phyloP scores from a whole-genome alignment of 2,329 filamentous ascomycete genomes.

The Curvularia eragrostidis region DNA sequence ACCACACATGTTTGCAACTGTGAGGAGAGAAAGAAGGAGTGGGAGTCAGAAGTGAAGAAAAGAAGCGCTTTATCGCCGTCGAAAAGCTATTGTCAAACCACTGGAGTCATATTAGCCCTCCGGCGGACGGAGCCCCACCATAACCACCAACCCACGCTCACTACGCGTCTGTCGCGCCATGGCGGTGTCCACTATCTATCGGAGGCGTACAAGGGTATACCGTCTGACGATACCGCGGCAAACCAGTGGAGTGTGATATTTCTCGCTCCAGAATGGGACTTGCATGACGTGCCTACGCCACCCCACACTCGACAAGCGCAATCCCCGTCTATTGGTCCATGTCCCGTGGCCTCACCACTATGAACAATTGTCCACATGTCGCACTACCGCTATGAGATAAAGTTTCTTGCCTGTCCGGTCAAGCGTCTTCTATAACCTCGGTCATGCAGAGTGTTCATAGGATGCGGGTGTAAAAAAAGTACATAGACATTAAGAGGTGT shows the following conservation, averaged over 20 bases:
- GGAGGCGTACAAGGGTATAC: constrained; percentile 8
- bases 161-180: constrained; percentile 5
- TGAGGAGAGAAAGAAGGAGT: constrained; percentile 13
- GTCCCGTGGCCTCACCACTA: constrained; percentile 3
- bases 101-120: constrained; percentile 33
- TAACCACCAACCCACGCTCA: constrained; percentile 11
- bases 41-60: constrained; percentile 13
- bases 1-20: constrained; percentile 78
- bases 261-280: background rate
- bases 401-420: background rate
- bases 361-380: background rate
- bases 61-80: constrained; percentile 11
- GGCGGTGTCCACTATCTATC: constrained; percentile 11
- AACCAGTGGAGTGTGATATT: constrained; percentile 17
- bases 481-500: constrained; percentile 7
- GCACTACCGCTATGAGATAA: background rate
- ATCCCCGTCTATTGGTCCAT: constrained; percentile 24
- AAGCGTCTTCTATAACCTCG: background rate
- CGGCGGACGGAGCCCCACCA: constrained; percentile 21
- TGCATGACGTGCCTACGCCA: constrained; percentile 11
- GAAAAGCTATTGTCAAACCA: constrained; percentile 33
- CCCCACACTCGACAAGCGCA: constrained; percentile 14
- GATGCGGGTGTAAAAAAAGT: background rate
- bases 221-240: constrained; percentile 6
- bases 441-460: background rate